Base-by-base conservation (phyloP, 1,284 basidiomycete species). In the Ustilago tritici region DNA sequence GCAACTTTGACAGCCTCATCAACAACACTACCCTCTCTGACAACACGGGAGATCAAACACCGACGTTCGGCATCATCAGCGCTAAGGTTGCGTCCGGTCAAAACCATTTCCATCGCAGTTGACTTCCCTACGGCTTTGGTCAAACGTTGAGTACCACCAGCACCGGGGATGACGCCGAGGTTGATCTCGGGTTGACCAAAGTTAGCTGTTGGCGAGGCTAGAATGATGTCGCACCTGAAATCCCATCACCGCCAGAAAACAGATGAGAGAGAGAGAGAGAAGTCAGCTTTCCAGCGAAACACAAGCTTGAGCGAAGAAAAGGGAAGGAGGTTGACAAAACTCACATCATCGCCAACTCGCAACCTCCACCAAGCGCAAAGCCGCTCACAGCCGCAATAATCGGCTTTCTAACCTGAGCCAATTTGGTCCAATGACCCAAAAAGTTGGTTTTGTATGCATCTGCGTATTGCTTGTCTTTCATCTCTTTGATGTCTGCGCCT, bases 141-240 rank as follows among this genome's bases (percentile, higher is more conserved):
- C 61, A 99, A 91, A 60, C 95, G 91, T 85, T 95, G 93, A 3
- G 92, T 92, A 10, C 92, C 93, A 50, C 93, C 93, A 5, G 87
- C 93, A 12, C 94, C 94, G 17, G 97, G 96, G 84, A 98, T 98
- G 75, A 96, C 93, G 72, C 97, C 96, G 56, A 99, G 90, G 86
- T 95, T 96, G 88, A 99, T 96, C 87, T 99, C 97, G 38, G 97
- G 96, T 87, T 98, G 97, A 41, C 95, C 95, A 82, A 99, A 98
- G 79, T 91, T 92, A 40, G 97, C 96, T 23, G 91, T 94, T 6
- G 94, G 93, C 7, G 95, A 93, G n/a, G 93, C 95, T 70, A 98
- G 91, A 84, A 98, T 92, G 87, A 99, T 95, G 88, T 99, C 97
- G 87, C 94, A 88, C 87, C 86, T 88, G 78, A n/a, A 4, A 28